Evolutionary conservation across 2,329 filamentous ascomycete species (phyloP).

Genomic region (Aspergillus terreus): DNA sequence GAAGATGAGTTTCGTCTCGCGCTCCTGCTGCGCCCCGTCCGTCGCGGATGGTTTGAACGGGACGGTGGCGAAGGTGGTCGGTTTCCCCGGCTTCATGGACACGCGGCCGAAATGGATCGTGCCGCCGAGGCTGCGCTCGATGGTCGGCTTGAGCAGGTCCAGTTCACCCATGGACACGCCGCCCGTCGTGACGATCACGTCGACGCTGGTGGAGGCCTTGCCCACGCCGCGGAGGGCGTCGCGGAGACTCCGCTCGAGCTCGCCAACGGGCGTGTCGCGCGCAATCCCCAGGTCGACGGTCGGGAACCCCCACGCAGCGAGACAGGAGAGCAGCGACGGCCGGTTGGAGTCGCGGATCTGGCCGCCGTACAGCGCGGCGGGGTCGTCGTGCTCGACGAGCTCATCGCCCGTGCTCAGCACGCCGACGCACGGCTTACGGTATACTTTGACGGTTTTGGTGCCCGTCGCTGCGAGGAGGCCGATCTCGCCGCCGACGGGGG

Average conservation of each 20-base stretch:
- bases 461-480: slow-evolving; percentile 86
- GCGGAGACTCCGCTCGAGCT: slow-evolving; percentile 73
- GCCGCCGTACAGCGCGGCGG: slow-evolving; percentile 63
- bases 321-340: slow-evolving; percentile 77
- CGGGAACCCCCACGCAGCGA: slow-evolving; percentile 69
- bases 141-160: slow-evolving; percentile 91
- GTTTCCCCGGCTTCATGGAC: slow-evolving; percentile 96
- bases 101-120: slow-evolving; percentile 96
- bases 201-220: slow-evolving; percentile 50
- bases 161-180: slow-evolving; percentile 98
- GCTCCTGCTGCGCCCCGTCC: slow-evolving; percentile 46
- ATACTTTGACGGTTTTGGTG: slow-evolving; percentile 66
- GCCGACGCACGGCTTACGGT: slow-evolving; percentile 72
- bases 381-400: slow-evolving; percentile 68
- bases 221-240: slow-evolving; percentile 60
- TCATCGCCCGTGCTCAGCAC: slow-evolving; percentile 94
- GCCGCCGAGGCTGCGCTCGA: slow-evolving; percentile 83
- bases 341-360: slow-evolving; percentile 94
- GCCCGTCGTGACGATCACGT: slow-evolving; percentile 85
- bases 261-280: slow-evolving; percentile 52
- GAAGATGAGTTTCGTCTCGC: slow-evolving; percentile 71
- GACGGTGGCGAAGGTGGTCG: slow-evolving; percentile 92
- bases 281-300: slow-evolving; percentile 84
- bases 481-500: slow-evolving; percentile 83
- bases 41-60: slow-evolving; percentile 55